Evolutionary conservation across 1,284 basidiomycete genomes (phyloP).

Genomic region (Marasmius oreades): DNA sequence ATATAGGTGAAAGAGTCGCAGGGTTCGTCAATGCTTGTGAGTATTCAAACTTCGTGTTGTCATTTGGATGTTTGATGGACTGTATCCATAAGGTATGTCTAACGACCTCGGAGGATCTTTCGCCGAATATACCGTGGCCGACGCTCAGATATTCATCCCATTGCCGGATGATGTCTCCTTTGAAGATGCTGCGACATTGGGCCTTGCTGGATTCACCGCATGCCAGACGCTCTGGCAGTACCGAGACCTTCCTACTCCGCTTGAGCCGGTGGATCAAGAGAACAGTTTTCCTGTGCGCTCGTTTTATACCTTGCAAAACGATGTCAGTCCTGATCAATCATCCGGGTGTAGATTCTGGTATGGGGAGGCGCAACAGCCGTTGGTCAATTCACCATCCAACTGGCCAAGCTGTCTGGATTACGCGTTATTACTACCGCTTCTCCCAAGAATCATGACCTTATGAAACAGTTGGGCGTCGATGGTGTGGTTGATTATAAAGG

Average conservation of each 20-base stretch:
- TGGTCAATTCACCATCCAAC: slow-evolving; percentile 37
- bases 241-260: slow-evolving; percentile 17
- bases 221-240: slow-evolving; percentile 20
- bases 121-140: slow-evolving; percentile 23
- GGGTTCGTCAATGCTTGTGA: slow-evolving; percentile 10
- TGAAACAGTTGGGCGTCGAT: slow-evolving; percentile 26
- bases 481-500: slow-evolving; percentile 31
- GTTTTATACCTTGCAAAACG: too few species aligned
- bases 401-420: slow-evolving; percentile 35
- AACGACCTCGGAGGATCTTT: slow-evolving; percentile 14
- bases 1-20: slow-evolving; percentile 12
- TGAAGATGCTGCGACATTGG: slow-evolving; percentile 27
- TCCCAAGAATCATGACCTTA: slow-evolving; percentile 1
- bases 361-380: slow-evolving; percentile 35
- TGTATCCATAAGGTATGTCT: slow-evolving; percentile 1
- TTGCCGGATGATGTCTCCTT: slow-evolving; percentile 25
- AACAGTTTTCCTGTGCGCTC: slow-evolving; percentile 16
- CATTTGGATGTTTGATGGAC: background rate
- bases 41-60: background rate
- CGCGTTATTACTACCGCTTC: slow-evolving; percentile 38
- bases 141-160: slow-evolving; percentile 22
- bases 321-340: background rate
- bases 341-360: slow-evolving; percentile 23
- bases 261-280: slow-evolving; percentile 9
- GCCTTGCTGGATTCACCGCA: slow-evolving; percentile 22